Evolutionary conservation across 2,329 filamentous ascomycete genomes (phyloP).

Genomic region (Cercospora sp.): DNA sequence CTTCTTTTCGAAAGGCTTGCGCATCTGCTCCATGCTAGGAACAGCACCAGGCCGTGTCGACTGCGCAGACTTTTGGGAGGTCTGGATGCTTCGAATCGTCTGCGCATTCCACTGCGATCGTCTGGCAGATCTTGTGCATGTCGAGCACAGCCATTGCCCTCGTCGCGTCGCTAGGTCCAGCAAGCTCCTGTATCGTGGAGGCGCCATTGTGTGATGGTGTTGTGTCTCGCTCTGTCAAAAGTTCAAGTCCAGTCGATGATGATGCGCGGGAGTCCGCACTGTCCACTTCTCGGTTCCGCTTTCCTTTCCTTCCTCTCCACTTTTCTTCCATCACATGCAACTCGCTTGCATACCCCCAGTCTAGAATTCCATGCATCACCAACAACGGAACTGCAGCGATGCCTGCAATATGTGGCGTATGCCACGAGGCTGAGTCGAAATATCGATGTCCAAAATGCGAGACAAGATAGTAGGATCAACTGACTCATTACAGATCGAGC

Average conservation of each 20-base stretch:
- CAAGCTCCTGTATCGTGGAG: conserved; percentile 34
- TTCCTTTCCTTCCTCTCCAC: neutral
- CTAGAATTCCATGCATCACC: neutral
- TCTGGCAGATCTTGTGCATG: conserved; percentile 21
- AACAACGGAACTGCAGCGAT: conserved; percentile 33
- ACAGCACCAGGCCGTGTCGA: conserved; percentile 31
- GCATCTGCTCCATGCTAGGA: conserved; percentile 65
- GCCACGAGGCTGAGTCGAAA: conserved; percentile 47
- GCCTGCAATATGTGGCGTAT: conserved; percentile 47
- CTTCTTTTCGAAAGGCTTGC: conserved; percentile 64
- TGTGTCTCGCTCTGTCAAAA: neutral
- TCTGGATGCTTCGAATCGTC: conserved; percentile 36
- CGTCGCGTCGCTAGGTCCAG: conserved; percentile 32
- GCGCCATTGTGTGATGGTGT: conserved; percentile 30
- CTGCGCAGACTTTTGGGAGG: conserved; percentile 29
- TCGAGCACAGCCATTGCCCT: conserved; percentile 30
- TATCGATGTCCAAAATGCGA: conserved; percentile 54
- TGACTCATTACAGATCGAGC: neutral
- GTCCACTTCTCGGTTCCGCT: neutral
- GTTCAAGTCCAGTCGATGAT: conserved; percentile 7
- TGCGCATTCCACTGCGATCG: conserved; percentile 25
- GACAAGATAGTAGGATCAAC: conserved; percentile 46
- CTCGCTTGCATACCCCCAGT: neutral
- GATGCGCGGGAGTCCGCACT: conserved; percentile 5
- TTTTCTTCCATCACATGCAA: neutral